phyloP scores from a whole-genome alignment of 805 yeast species.

The Candida koratica region DNA sequence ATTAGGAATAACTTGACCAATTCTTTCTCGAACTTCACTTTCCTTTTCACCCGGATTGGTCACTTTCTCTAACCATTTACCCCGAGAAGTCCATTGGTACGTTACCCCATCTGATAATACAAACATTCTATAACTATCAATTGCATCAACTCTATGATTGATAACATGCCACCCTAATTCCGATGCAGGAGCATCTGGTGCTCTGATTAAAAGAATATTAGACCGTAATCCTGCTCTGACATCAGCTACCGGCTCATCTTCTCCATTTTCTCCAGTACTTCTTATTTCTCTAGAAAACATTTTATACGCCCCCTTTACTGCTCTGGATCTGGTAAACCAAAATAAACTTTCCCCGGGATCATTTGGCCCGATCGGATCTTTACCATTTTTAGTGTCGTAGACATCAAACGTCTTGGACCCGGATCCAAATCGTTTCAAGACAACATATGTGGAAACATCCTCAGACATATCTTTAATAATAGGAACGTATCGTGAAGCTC shows the following conservation, averaged over 20 bases:
- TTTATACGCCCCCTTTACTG: conserved; percentile 63
- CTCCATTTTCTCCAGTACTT: conserved; percentile 44
- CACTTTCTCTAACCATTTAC: conserved; percentile 55
- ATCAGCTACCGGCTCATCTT: conserved; percentile 56
- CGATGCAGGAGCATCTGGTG: conserved; percentile 46
- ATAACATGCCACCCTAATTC: conserved; percentile 65
- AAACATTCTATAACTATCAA: conserved; percentile 58
- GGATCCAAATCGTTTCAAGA: conserved; percentile 56
- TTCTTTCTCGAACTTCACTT: conserved; percentile 58
- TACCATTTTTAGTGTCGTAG: conserved; percentile 40
- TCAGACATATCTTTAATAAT: conserved; percentile 43
- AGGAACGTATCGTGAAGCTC: conserved; percentile 55
- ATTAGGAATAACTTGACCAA: conserved; percentile 55
- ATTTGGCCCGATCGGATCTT: conserved; percentile 35
- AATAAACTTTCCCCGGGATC: conserved; percentile 45
- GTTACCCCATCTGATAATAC: conserved; percentile 55
- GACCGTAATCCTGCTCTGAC: conserved; percentile 59
- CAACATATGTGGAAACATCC: conserved; percentile 40
- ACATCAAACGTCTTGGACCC: conserved; percentile 58
- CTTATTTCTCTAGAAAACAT: conserved; percentile 44
- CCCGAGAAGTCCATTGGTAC: conserved; percentile 64
- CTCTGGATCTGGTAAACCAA: conserved; percentile 59
- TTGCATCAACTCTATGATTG: conserved; percentile 57
- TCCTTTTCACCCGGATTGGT: conserved; percentile 60
- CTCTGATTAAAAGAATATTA: conserved; percentile 52